Conservation (phyloP, 306 rosid species). For the Trifolium pratense region DNA sequence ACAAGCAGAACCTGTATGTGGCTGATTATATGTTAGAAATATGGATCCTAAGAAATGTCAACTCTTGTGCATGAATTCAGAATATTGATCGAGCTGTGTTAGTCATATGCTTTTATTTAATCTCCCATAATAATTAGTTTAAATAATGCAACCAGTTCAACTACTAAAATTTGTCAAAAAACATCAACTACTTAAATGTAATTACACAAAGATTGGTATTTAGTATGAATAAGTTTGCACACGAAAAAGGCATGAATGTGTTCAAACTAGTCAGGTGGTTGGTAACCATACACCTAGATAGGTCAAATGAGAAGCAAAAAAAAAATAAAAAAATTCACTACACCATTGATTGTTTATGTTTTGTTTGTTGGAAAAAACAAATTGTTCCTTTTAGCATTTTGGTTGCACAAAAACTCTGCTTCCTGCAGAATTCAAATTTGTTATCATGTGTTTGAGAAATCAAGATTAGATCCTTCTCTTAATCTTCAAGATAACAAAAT, state of each 20-base stretch:
- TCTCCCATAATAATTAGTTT: neutral
- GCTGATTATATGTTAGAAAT: constrained; percentile 43
- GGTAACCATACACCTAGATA: neutral
- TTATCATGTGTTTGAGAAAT: constrained; percentile 12
- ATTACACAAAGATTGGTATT: constrained; percentile 2
- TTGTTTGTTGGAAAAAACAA: too few species aligned
- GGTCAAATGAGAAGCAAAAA: neutral
- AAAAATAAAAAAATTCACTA: neutral
- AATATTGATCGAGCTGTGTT: constrained; percentile 10
- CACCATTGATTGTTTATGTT: neutral
- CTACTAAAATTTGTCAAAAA: neutral
- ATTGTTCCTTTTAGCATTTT: neutral
- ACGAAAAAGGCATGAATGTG: neutral
- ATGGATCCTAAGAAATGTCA: constrained; percentile 33
- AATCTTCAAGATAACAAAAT: constrained; percentile 18
- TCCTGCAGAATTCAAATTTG: neutral
- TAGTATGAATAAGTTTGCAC: neutral
- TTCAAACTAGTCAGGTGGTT: neutral
- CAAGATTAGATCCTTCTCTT: neutral
- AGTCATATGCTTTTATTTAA: neutral
- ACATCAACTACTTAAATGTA: neutral
- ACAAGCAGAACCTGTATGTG: constrained; percentile 47
- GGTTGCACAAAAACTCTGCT: constrained; percentile 12
- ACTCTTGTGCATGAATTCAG: constrained; percentile 34
- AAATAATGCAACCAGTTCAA: constrained; percentile 21